Evolutionary conservation across 2,329 filamentous ascomycete species (phyloP), one percentile per base, ranked within the genome.

Genomic region (Ceratocystis papillata): DNA sequence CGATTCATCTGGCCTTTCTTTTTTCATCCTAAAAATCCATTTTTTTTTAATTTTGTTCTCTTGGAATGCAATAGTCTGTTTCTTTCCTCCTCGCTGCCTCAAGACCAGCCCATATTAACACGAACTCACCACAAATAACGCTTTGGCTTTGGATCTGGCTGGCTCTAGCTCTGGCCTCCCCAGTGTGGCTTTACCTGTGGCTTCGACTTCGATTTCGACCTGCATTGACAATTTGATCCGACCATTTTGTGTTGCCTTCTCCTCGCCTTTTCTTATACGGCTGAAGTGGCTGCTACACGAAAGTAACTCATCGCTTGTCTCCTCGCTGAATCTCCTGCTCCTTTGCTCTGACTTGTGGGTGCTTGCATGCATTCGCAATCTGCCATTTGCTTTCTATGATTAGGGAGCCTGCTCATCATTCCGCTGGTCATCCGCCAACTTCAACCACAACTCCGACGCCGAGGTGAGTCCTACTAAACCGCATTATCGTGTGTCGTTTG

Each of bases 331-430:
- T 64, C 15, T 41, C 37, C 17, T 57, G 45, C 41, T 53, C 7
- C 48, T 53, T 7, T 30, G 20, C 55, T 50, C 55, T 61, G 33
- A 45, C 48, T 62, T 69, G 63, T 66, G 53, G 69, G 25, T 53
- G 28, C 71, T 73, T 69, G 70, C 68, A 68, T 71, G 67, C 70
- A 68, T 68, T 70, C 69, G 70, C 72, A 73, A 41, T 41, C 37
- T 74, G 73, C 73, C 73, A 73, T 72, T 62, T 65, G 30, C 48
- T 67, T 60, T 65, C 57, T 59, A 67, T 67, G 66, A 62, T 67
- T 60, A 67, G 66, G 59, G 66, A 67, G 44, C 66, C 66, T 41
- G 53, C 30, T 50, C 55, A 62, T 8, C 57, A 67, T 22, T 57
- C 20, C 33, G 63, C 46, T 53, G 66, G 66, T 63, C 66, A 33